Evolutionary conservation across 345 rosid genomes (phyloP), one percentile per base, ranked within the genome.

Genomic region (Rhodamnia argentea): DNA sequence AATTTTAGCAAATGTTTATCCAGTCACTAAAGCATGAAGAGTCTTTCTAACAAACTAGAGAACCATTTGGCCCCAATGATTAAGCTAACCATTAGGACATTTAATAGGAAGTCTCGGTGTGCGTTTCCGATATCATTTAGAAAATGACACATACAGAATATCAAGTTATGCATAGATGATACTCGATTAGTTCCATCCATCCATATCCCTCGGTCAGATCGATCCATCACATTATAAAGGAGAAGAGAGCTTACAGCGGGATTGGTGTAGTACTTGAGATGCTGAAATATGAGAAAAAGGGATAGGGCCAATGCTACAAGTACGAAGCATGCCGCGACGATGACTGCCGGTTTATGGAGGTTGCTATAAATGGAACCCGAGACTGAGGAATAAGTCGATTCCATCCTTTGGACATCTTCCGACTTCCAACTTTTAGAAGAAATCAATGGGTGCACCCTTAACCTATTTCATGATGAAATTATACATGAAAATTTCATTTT

Each of bases 221-320:
- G 37, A 59, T n/a, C 32, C n/a, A 59, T 59, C 32, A 59, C 29
- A 59, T n/a, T 59, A 59, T 29, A 6, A 32, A 52, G 75, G 55
- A 29, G 16, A 51, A 27, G 85, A 47, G 78, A 83, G 88, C 93
- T 87, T 40, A 94, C 97, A 70, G 90, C 87, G 9, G 97, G 98
- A 83, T 94, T 95, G 83, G 95, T 93, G 90, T 96, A 95, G 81
- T 92, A 90, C 91, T 96, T 92, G 89, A 95, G 98, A 92, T 95
- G 98, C 42, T 91, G 94, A 52, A 94, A 58, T 74, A 90, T 91
- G 88, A 92, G 94, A 84, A 88, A 89, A 40, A 90, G 4, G 75
- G 98, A 93, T 85, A 95, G 93, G 42, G 85, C 32, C 54, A 92
- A 87, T 1, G 98, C 95, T 54, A 89, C 92, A 88, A 91, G 78